phyloP scores from a whole-genome alignment of 805 yeast species.

The Maudiozyma serrabonitensis region DNA sequence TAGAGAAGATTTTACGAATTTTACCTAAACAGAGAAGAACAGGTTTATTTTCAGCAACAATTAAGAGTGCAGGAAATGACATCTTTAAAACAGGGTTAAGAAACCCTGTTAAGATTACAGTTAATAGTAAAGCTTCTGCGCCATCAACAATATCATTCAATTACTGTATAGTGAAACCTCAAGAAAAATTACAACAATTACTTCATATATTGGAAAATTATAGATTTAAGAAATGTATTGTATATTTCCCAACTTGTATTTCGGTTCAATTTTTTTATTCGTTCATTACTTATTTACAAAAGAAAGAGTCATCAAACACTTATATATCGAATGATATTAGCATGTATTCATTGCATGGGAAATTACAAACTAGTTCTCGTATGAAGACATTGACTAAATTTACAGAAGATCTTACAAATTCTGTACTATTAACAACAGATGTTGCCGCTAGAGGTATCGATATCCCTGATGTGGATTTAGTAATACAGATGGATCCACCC shows the following conservation, averaged over 20 bases:
- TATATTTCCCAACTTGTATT: slow-evolving; percentile 85
- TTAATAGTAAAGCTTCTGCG: slow-evolving; percentile 42
- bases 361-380: slow-evolving; percentile 71
- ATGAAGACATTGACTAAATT: slow-evolving; percentile 61
- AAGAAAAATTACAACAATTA: slow-evolving; percentile 49
- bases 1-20: slow-evolving; percentile 52
- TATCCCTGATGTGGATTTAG: slow-evolving; percentile 88
- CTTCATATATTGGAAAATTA: slow-evolving; percentile 43
- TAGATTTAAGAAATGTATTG: slow-evolving; percentile 70
- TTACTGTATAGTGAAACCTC: slow-evolving; percentile 52
- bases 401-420: slow-evolving; percentile 37
- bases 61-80: slow-evolving; percentile 67
- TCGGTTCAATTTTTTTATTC: slow-evolving; percentile 70
- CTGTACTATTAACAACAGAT: slow-evolving; percentile 82
- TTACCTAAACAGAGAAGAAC: slow-evolving; percentile 90
- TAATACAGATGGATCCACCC: slow-evolving; percentile 92
- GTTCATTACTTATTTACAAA: slow-evolving; percentile 37
- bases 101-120: slow-evolving; percentile 83
- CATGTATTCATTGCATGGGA: slow-evolving; percentile 81
- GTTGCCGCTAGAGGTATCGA: slow-evolving; percentile 98
- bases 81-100: slow-evolving; percentile 84
- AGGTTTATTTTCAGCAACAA: slow-evolving; percentile 90
- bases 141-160: slow-evolving; percentile 59
- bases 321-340: slow-evolving; percentile 26
- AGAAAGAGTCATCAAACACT: slow-evolving; percentile 13